Evolutionary conservation across 352 stramenopile species (phyloP).

Genomic region (Globisporangium paroecandrum): DNA sequence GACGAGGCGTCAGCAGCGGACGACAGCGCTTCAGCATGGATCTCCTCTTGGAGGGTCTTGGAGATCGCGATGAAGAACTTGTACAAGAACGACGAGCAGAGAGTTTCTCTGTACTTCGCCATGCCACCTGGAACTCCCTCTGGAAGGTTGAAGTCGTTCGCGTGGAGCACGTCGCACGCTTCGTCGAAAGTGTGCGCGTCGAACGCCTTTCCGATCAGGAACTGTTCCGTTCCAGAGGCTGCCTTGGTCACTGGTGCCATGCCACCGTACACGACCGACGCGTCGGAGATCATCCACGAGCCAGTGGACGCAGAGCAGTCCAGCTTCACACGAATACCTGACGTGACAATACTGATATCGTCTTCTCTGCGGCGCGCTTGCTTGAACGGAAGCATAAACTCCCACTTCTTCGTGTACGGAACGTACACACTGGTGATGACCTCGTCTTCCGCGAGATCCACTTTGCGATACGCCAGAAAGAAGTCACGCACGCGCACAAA

Average conservation of each 20-base stretch:
- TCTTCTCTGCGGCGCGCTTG: conserved; percentile 94
- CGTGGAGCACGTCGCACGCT: conserved; percentile 76
- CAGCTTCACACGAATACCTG: conserved; percentile 88
- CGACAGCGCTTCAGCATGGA: conserved; percentile 15
- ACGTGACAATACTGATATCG: conserved; percentile 97
- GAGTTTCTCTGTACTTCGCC: conserved; percentile 91
- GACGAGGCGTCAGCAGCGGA: conserved; percentile 10
- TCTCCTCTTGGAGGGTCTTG: conserved; percentile 47
- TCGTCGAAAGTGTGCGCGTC: conserved; percentile 72
- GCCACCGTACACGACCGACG: conserved; percentile 58
- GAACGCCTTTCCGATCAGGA: conserved; percentile 84
- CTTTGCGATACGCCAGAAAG: conserved; percentile 93
- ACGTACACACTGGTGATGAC: conserved; percentile 92
- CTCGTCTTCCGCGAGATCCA: conserved; percentile 86
- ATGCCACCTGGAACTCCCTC: conserved; percentile 92
- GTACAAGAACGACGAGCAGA: conserved; percentile 93
- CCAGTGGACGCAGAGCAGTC: conserved; percentile 52
- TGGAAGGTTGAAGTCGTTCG: conserved; percentile 89
- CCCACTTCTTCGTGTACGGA: conserved; percentile 80
- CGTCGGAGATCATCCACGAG: conserved; percentile 70
- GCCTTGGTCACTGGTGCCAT: conserved; percentile 73
- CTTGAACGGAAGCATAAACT: conserved; percentile 95
- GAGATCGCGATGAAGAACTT: conserved; percentile 91
- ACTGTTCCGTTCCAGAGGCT: conserved; percentile 46
- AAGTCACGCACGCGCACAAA: conserved; percentile 87